A percentile compares a stretch with the other conserved stretches of the same genome.
These are phyloP conservation scores for Curvularia spicifera DNA, from an alignment of 2,329 filamentous ascomycete genomes.

Conservation along the genomic window DNA sequence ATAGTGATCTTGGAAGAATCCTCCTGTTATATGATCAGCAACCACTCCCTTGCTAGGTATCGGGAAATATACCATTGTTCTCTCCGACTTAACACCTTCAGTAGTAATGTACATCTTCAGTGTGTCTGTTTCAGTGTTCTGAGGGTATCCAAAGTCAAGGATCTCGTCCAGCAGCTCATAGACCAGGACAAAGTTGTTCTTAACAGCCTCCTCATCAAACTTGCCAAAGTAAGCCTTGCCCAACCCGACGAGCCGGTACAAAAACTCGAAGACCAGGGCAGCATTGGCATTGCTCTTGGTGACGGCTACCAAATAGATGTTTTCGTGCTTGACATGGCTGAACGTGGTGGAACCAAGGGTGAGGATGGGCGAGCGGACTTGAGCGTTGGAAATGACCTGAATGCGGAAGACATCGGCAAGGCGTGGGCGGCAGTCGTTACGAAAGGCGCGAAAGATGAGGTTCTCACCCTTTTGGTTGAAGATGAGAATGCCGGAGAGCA, in stretches of 20 bases:
- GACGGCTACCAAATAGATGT: conserved; percentile 96
- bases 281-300: conserved; percentile 99
- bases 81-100: conserved; percentile 93
- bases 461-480: conserved; percentile 99
- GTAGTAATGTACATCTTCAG: conserved; percentile 99
- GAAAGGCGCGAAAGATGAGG: conserved; percentile 98
- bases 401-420: conserved; percentile 99
- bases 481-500: conserved; percentile 96
- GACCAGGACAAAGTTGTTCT: conserved; percentile 99
- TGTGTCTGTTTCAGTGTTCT: conserved; percentile 98
- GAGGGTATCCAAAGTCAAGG: conserved; percentile 97
- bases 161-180: conserved; percentile 99
- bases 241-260: conserved; percentile 88
- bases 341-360: conserved; percentile 98
- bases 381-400: conserved; percentile 97
- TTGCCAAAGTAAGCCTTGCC: conserved; percentile 98
- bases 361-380: conserved; percentile 95
- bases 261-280: conserved; percentile 95
- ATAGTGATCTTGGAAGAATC: conserved; percentile 98
- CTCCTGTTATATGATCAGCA: conserved; percentile 57
- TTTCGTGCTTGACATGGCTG: conserved; percentile 99
- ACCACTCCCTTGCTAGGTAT: neutral
- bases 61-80: conserved; percentile 60
- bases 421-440: conserved; percentile 95
- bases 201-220: conserved; percentile 98